Evolutionary conservation across 305 asterid genomes (phyloP), one percentile per base, ranked within the genome.

Genomic region (Withania somnifera): DNA sequence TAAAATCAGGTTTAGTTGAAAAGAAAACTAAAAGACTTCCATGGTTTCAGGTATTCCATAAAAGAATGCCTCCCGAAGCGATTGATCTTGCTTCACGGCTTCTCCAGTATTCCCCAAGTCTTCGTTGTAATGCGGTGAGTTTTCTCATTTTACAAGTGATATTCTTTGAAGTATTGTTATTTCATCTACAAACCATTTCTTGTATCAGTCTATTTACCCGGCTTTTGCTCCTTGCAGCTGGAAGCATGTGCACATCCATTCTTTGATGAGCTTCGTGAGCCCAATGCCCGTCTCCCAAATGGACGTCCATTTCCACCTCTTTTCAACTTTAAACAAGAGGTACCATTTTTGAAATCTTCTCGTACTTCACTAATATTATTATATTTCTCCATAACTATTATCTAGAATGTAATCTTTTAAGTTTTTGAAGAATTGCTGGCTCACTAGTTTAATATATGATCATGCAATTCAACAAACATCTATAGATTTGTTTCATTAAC

Each of bases 31-130:
- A 83, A 47, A 50, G 30, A 32, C 47, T 80, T 80, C 58, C 73
- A 81, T 83, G 69, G 67, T 42, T 30, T 75, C 92, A 95, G 99
- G 94, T 95, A 84, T 95, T 95, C 85, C 97, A 92, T 76, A 94
- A 94, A 88, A 88, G 98, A 78, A 95, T 95, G 99, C 99, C 99
- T 86, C 96, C 98, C 61, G 99, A 95, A 89, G 98, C 99, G 82
- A 95, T 95, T 81, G 99, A 95, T 85, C 97, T 95, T 86, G 93
- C 98, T 84, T 95, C 99, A 20, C 88, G 99, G 81, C 92, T 95
- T 80, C 96, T 95, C 82, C 99, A 95, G 64, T 95, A 95, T 85
- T 95, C 99, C 51, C 99, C 99, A 54, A 94, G 93, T 88, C 99
- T 95, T 82, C 96, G 99, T 53, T 95, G 97, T 88, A 89, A 96